Evolutionary conservation across 208 protist species (phyloP).

Genomic region (Balamuthia mandrillaris): DNA sequence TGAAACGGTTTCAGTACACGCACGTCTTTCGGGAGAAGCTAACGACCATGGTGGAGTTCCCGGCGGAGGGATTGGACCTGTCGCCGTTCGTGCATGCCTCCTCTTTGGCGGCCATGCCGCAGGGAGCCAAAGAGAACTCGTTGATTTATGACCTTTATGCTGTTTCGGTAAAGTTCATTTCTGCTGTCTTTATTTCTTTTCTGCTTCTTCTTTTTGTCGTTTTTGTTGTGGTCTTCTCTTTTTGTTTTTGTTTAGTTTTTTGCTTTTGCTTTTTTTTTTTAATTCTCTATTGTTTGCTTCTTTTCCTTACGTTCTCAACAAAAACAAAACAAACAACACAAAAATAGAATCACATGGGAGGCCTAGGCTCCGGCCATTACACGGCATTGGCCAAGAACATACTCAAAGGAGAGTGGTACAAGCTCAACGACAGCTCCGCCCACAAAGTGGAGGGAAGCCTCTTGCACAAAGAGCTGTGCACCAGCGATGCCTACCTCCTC

Average conservation of each 20-base stretch:
- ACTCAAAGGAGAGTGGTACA: constrained; percentile 44
- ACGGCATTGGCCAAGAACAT: constrained; percentile 59
- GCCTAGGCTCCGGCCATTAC: constrained; percentile 70
- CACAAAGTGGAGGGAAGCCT: constrained; percentile 37
- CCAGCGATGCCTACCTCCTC: constrained; percentile 49
- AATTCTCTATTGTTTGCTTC: too few species aligned
- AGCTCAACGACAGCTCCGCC: constrained; percentile 57
- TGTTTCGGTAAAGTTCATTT: constrained; percentile 42
- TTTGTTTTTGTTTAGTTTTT: too few species aligned
- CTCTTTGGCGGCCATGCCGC: background rate
- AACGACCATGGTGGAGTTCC: constrained; percentile 58
- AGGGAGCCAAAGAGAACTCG: too few species aligned
- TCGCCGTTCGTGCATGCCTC: constrained; percentile 21
- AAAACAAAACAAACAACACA: too few species aligned
- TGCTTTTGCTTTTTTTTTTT: too few species aligned
- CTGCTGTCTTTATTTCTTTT: background rate
- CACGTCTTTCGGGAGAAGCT: constrained; percentile 57
- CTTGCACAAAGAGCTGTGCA: constrained; percentile 52
- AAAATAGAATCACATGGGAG: constrained; percentile 65
- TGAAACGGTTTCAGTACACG: constrained; percentile 73
- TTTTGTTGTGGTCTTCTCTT: background rate
- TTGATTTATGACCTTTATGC: constrained; percentile 73
- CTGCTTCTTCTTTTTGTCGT: background rate
- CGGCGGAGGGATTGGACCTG: constrained; percentile 64
- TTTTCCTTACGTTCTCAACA: too few species aligned